A percentile compares a stretch with the other conserved stretches of the same genome.
Conservation (phyloP, 345 rosid species). For the Eucalyptus leucophloia region DNA sequence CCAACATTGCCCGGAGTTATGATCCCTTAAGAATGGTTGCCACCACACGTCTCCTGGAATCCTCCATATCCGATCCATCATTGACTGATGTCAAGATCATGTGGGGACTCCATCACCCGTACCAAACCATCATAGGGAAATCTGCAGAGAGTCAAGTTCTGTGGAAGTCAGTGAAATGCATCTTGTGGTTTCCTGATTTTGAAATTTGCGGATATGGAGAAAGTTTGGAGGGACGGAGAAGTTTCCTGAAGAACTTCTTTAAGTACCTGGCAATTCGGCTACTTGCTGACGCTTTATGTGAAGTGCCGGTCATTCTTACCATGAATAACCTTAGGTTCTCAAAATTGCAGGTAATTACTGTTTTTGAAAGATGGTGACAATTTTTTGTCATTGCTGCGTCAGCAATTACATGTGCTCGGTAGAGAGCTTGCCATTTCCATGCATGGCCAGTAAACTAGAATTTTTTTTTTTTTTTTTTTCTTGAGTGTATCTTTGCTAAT, state of each 20-base stretch:
- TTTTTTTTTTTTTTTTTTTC: neutral
- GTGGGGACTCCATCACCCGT: conserved; percentile 64
- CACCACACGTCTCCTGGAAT: conserved; percentile 43
- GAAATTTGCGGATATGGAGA: neutral
- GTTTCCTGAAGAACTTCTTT: neutral
- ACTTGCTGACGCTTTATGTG: conserved; percentile 39
- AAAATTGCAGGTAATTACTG: conserved; percentile 46
- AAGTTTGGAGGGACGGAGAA: neutral
- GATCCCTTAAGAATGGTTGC: conserved; percentile 46
- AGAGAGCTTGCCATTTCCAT: neutral
- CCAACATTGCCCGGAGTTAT: conserved; percentile 37
- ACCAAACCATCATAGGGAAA: conserved; percentile 9
- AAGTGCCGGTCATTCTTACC: conserved; percentile 42
- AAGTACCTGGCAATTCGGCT: conserved; percentile 45
- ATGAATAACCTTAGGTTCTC: conserved; percentile 74
- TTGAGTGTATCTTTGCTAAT: neutral
- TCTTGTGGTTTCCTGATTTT: neutral
- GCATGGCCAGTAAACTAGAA: neutral
- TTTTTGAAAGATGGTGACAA: neutral
- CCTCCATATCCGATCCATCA: conserved; percentile 17
- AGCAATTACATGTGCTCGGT: neutral
- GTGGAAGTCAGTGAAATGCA: neutral
- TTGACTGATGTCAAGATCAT: conserved; percentile 34
- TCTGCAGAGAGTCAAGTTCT: neutral
- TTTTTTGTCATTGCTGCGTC: neutral